Percentiles rank a stretch among this genome's conserved stretches.
phyloP scores from a whole-genome alignment of 2,329 filamentous ascomycete species.

The Akanthomyces lecanii region DNA sequence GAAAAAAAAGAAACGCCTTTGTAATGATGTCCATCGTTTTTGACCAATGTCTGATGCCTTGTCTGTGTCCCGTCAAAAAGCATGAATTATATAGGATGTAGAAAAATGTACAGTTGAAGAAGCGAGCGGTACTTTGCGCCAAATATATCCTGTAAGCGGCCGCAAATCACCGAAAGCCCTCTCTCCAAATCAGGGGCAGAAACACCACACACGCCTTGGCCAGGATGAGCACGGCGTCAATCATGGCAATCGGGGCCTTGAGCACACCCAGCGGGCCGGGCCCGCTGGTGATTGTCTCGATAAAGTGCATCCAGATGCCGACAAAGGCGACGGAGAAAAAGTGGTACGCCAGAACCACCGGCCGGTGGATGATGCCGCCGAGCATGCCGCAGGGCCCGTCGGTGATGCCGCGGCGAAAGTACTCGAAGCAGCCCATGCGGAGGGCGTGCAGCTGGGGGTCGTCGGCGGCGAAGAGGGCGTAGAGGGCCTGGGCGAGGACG shows the following conservation, averaged over 20 bases:
- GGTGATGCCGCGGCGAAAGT: constrained; percentile 75
- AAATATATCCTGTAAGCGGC: neutral
- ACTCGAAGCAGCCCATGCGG: constrained; percentile 85
- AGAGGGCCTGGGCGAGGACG: constrained; percentile 93
- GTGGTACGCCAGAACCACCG: constrained; percentile 77
- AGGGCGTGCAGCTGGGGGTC: constrained; percentile 72
- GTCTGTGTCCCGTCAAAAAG: neutral
- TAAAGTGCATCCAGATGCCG: constrained; percentile 64
- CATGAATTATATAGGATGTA: neutral
- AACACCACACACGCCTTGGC: constrained; percentile 80
- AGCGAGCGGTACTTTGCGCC: neutral
- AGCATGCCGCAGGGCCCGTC: constrained; percentile 78
- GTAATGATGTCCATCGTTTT: constrained; percentile 5
- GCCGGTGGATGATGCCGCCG: constrained; percentile 73
- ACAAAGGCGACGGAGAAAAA: constrained; percentile 93
- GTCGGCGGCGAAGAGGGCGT: constrained; percentile 84
- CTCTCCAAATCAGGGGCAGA: constrained; percentile 72
- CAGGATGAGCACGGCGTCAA: constrained; percentile 66
- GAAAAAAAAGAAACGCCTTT: neutral
- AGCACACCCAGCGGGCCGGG: constrained; percentile 35
- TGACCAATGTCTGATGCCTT: neutral
- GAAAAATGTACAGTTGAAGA: constrained; percentile 12
- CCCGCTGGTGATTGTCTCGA: constrained; percentile 33
- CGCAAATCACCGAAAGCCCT: constrained; percentile 39
- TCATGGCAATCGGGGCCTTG: constrained; percentile 54